A percentile compares a stretch with the other conserved stretches of the same genome.
Evolutionary conservation across 768 basidiomycete species (phyloP).

Genomic region (Cantharellus cinnabarinus): DNA sequence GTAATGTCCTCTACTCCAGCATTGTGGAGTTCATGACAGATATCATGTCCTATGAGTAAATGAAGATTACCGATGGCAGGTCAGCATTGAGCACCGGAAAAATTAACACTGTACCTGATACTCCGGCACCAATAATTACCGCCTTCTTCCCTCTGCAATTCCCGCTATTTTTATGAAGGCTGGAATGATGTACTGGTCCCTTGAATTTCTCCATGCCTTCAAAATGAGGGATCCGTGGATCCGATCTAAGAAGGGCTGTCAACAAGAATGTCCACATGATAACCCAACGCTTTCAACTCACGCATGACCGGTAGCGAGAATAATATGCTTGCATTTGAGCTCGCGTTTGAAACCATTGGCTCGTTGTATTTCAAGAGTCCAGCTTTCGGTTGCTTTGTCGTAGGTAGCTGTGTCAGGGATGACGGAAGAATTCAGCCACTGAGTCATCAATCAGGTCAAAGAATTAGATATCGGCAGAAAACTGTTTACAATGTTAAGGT

Average conservation of each 20-base stretch:
- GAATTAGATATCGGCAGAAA: background rate
- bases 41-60: background rate
- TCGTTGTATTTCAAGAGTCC: background rate
- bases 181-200: constrained; percentile 15
- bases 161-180: constrained; percentile 11
- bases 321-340: background rate
- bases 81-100: background rate
- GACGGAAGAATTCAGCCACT: background rate
- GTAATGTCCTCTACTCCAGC: constrained; percentile 14
- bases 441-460: background rate
- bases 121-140: constrained; percentile 15
- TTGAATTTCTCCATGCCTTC: constrained; percentile 13
- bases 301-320: background rate
- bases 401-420: background rate
- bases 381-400: background rate
- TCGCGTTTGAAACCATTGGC: background rate
- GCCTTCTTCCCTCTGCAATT: constrained; percentile 17
- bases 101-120: background rate
- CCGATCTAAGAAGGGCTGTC: background rate
- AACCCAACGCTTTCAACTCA: background rate
- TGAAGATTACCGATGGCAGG: background rate
- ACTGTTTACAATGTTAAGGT: constrained; percentile 1
- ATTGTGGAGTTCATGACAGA: background rate
- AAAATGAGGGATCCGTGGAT: constrained; percentile 3
- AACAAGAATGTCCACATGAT: background rate